Percentiles rank a stretch among this genome's conserved stretches.
Conservation (phyloP, 345 rosid genomes). For the Microcos paniculata region DNA sequence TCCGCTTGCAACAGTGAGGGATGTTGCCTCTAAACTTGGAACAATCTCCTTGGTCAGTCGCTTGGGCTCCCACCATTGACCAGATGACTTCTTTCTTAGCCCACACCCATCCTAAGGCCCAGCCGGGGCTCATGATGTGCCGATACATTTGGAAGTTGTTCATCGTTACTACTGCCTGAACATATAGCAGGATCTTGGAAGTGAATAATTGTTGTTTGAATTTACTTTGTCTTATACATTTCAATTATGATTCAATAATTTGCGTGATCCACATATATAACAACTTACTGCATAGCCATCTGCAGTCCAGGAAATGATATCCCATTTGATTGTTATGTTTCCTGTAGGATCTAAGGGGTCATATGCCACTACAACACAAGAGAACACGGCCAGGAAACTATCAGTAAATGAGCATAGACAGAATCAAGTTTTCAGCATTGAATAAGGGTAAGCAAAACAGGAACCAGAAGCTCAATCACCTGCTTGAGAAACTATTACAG, state of each 20-base stretch:
- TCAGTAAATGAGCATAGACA: neutral
- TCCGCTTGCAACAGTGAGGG: conserved; percentile 48
- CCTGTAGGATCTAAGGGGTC: conserved; percentile 48
- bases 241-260: neutral
- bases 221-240: neutral
- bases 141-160: conserved; percentile 49
- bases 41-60: conserved; percentile 57
- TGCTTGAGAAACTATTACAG: conserved; percentile 8
- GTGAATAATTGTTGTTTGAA: neutral
- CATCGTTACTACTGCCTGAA: conserved; percentile 44
- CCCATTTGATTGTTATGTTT: conserved; percentile 51
- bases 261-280: neutral
- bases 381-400: neutral
- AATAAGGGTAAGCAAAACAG: neutral
- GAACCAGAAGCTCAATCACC: neutral
- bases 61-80: conserved; percentile 49
- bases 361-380: conserved; percentile 33
- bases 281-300: conserved; percentile 44
- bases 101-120: conserved; percentile 57
- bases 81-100: conserved; percentile 49
- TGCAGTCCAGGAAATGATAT: conserved; percentile 45
- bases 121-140: conserved; percentile 50
- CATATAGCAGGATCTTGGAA: neutral
- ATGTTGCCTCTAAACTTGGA: conserved; percentile 50
- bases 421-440: neutral